Evolutionary conservation across 2,329 filamentous ascomycete species (phyloP).

Genomic region (Rasamsonia emersonii): DNA sequence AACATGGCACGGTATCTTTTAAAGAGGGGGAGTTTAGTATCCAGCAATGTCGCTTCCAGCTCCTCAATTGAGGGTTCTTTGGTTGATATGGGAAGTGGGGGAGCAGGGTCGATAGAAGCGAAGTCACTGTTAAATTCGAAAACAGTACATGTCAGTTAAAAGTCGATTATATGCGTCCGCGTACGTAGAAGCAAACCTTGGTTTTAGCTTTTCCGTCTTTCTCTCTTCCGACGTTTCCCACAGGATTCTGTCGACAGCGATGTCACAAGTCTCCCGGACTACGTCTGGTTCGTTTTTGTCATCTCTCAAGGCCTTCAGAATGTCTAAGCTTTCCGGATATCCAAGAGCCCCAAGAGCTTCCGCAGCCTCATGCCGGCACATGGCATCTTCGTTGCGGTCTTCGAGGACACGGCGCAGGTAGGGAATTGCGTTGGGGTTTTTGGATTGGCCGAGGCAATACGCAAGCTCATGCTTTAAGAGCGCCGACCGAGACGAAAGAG

Average conservation of each 20-base stretch:
- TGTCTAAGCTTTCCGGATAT: constrained; percentile 60
- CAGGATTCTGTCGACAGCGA: constrained; percentile 85
- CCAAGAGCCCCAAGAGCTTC: constrained; percentile 88
- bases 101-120: constrained; percentile 88
- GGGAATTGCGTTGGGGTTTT: constrained; percentile 64
- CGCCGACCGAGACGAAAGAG: constrained; percentile 73
- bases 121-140: constrained; percentile 61
- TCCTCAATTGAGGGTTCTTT: constrained; percentile 58
- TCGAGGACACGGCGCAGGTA: constrained; percentile 66
- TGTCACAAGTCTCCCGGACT: constrained; percentile 92
- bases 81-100: constrained; percentile 66
- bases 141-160: constrained; percentile 16
- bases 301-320: constrained; percentile 67
- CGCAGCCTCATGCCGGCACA: constrained; percentile 94
- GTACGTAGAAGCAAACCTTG: constrained; percentile 52
- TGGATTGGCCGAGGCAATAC: constrained; percentile 90
- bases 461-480: constrained; percentile 94
- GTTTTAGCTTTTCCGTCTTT: constrained; percentile 66
- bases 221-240: constrained; percentile 76
- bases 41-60: constrained; percentile 68
- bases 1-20: constrained; percentile 97
- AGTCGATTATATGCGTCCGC: constrained; percentile 6
- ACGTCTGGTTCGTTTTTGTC: constrained; percentile 66
- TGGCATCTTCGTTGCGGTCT: constrained; percentile 74
- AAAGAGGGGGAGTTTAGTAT: constrained; percentile 74